A percentile compares a stretch with the other conserved stretches of the same genome.
These are phyloP conservation scores for Ganoderma sinense DNA, from an alignment of 1,284 basidiomycete genomes.

Conservation along the genomic window DNA sequence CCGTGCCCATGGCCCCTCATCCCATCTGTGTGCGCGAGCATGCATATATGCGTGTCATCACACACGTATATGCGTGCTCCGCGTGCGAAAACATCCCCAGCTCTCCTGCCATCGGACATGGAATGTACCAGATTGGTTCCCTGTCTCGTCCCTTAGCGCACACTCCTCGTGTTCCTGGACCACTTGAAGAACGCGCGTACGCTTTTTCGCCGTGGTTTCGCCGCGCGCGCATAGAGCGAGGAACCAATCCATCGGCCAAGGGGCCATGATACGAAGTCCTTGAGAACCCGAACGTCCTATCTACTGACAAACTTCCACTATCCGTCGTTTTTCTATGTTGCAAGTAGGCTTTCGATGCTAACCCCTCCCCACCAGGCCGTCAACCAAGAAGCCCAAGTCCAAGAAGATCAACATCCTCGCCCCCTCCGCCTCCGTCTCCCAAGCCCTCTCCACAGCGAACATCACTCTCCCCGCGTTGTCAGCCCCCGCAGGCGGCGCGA, in stretches of 20 bases:
- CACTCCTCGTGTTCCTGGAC: neutral
- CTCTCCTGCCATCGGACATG: neutral
- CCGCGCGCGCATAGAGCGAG: neutral
- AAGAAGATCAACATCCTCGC: constrained; percentile 53
- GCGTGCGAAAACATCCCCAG: neutral
- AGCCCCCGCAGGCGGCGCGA: constrained; percentile 29
- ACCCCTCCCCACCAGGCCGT: constrained; percentile 37
- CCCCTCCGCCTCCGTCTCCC: constrained; percentile 38
- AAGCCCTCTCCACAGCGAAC: constrained; percentile 41
- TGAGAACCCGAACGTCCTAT: neutral
- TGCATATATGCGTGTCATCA: neutral
- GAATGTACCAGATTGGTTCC: neutral
- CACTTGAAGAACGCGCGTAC: neutral
- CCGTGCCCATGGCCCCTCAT: neutral
- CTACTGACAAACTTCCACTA: neutral
- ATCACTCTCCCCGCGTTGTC: constrained; percentile 35
- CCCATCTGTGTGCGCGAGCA: neutral
- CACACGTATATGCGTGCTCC: neutral
- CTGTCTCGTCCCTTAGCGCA: neutral
- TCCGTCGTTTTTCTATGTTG: neutral
- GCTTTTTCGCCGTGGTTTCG: neutral
- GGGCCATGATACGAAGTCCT: neutral
- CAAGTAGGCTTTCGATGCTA: neutral
- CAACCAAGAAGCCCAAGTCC: constrained; percentile 74
- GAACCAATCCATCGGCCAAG: neutral